Evolutionary conservation across 345 rosid genomes (phyloP).

Genomic region (Cardamine resedifolia): DNA sequence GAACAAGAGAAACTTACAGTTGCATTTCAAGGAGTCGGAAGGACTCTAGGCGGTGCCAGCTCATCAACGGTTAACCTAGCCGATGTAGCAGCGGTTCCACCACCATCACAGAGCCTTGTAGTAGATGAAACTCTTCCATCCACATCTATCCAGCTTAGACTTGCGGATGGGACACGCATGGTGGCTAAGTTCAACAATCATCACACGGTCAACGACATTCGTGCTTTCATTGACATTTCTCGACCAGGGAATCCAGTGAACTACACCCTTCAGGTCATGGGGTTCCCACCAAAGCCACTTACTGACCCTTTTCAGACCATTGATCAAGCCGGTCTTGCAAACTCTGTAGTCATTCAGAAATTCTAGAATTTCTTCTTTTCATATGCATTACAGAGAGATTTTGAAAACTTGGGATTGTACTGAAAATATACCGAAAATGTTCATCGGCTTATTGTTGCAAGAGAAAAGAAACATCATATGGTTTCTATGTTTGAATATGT

Average conservation of each 20-base stretch:
- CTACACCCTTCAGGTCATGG: slow-evolving; percentile 88
- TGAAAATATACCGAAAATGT: background rate
- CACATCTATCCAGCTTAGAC: slow-evolving; percentile 75
- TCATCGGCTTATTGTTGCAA: slow-evolving; percentile 1
- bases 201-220: slow-evolving; percentile 69
- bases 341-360: slow-evolving; percentile 86
- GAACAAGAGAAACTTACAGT: slow-evolving; percentile 66
- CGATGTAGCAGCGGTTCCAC: slow-evolving; percentile 30
- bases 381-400: background rate
- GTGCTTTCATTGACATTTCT: slow-evolving; percentile 59
- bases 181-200: slow-evolving; percentile 59
- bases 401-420: background rate
- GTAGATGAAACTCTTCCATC: slow-evolving; percentile 65
- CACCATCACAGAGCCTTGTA: slow-evolving; percentile 42
- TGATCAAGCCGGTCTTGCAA: slow-evolving; percentile 79
- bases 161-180: slow-evolving; percentile 79
- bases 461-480: background rate
- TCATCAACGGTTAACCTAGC: slow-evolving; percentile 36
- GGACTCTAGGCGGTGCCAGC: slow-evolving; percentile 83
- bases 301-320: slow-evolving; percentile 59
- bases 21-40: slow-evolving; percentile 88
- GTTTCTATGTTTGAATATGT: background rate
- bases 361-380: slow-evolving; percentile 39
- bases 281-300: slow-evolving; percentile 92
- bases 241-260: slow-evolving; percentile 55